Evolutionary conservation across 2,329 filamentous ascomycete genomes (phyloP).

Genomic region (Diaporthe eres): DNA sequence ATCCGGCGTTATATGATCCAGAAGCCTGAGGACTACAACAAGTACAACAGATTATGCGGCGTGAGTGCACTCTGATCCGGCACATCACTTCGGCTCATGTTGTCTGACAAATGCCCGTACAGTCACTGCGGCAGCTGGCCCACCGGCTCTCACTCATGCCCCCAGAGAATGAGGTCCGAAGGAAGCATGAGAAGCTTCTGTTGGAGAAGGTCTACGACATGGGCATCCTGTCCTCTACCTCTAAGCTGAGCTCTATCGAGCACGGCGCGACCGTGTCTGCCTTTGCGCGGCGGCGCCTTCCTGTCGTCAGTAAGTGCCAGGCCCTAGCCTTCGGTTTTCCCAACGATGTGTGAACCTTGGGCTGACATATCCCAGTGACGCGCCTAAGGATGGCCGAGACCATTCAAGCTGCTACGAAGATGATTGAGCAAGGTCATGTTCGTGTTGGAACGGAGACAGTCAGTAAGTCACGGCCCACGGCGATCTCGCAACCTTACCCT

Average conservation of each 20-base stretch:
- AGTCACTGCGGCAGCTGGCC: conserved; percentile 90
- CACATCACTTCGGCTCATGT: conserved; percentile 44
- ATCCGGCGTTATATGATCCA: conserved; percentile 91
- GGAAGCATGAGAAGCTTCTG: conserved; percentile 87
- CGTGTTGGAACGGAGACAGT: conserved; percentile 91
- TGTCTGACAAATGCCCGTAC: conserved; percentile 46
- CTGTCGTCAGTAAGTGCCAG: conserved; percentile 74
- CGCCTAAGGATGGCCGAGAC: conserved; percentile 92
- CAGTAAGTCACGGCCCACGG: conserved; percentile 53
- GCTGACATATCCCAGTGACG: conserved; percentile 65
- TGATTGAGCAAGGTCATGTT: conserved; percentile 96
- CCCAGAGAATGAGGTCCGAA: conserved; percentile 80
- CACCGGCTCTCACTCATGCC: conserved; percentile 90
- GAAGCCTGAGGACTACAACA: conserved; percentile 87
- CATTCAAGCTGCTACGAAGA: conserved; percentile 84
- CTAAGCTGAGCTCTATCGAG: conserved; percentile 88
- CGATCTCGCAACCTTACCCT: not conserved
- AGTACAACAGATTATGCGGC: conserved; percentile 77
- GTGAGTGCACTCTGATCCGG: conserved; percentile 56
- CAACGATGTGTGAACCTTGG: not conserved
- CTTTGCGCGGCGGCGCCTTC: conserved; percentile 86
- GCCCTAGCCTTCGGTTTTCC: not conserved
- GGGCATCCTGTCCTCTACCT: conserved; percentile 83
- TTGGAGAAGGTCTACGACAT: conserved; percentile 95
- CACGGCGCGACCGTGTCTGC: conserved; percentile 89